Base-by-base conservation (phyloP, 2,329 filamentous ascomycete species). In the Ceratocystiopsis minuta region DNA sequence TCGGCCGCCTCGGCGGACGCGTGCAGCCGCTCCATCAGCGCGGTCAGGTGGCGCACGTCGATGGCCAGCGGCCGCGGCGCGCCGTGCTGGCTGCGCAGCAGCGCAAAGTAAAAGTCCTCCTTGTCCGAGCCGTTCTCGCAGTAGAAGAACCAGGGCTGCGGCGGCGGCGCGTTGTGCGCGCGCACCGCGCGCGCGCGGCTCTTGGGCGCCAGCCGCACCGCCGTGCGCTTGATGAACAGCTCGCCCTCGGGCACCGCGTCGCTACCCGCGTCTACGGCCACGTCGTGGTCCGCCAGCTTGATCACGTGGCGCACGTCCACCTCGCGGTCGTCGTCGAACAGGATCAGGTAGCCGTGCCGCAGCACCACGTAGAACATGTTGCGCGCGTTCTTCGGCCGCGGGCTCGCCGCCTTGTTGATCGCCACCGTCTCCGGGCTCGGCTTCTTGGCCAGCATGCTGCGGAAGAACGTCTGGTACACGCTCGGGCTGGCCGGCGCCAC, bases 391-490 rank as follows among this genome's bases (percentile, higher is more conserved):
- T 72, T 74, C 16, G 71, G 69, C 46, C 72, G 60, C 52, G 72
- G 65, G 47, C 64, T 72, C 40, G 59, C 55, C 16, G 57, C 59
- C 39, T 60, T 67, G 46, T 59, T 64, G 40, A 62, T 61, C 38
- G 72, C 69, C 43, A 71, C 50, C 11, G 41, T 36, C 24, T 41
- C 36, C 2, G 67, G 64, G 1, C 13, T 33, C 13, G 60, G 59
- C 2, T 35, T 67, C 53, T 80, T 87, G 53, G 94, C 86, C 56
- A 98, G 96, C 47, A 98, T 80, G 57, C 82, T 94, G 56, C 86
- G 70, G 61, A 98, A 98, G 85, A 98, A 95, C 57, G 81, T 81
- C 68, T 96, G 90, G 60, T 96, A 96, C 34, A 98, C 88, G 57
- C 88, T 95, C 43, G 82, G 86, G 54, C 85, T 93, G 43, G 86